Percentiles rank a stretch among this genome's conserved stretches.
Evolutionary conservation across 768 basidiomycete species (phyloP).

Genomic region (Leucocoprinus birnbaumii): DNA sequence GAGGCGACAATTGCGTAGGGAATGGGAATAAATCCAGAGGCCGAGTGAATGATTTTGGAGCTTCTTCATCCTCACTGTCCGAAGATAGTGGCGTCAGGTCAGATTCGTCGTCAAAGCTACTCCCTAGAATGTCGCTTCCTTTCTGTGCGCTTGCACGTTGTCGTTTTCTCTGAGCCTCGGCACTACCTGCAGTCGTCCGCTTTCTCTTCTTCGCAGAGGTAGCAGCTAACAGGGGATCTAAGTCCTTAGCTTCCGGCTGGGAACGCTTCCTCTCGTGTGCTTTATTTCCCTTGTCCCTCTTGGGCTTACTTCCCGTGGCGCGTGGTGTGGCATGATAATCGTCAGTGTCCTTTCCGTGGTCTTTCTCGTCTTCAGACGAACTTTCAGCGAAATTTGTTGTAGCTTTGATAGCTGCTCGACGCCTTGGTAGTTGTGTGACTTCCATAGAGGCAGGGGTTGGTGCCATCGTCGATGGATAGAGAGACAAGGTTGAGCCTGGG

Average conservation of each 20-base stretch:
- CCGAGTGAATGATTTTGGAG: neutral
- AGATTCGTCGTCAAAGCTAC: neutral
- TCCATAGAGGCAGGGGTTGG: neutral
- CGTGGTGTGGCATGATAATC: neutral
- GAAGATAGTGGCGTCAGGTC: constrained; percentile 9
- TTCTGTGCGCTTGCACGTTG: neutral
- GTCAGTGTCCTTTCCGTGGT: neutral
- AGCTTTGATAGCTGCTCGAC: constrained; percentile 7
- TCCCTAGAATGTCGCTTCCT: neutral
- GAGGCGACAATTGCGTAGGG: neutral
- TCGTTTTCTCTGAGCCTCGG: neutral
- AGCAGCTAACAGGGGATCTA: neutral
- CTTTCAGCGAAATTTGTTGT: constrained; percentile 4
- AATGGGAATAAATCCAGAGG: constrained; percentile 5
- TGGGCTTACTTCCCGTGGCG: neutral
- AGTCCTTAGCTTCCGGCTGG: neutral
- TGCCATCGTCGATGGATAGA: neutral
- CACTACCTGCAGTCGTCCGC: neutral
- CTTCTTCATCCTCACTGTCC: neutral
- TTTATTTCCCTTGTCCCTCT: neutral
- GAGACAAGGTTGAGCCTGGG: neutral
- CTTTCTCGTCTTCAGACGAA: neutral
- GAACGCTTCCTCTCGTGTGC: neutral
- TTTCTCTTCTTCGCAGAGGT: neutral
- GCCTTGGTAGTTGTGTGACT: constrained; percentile 1